Evolutionary conservation across 2,329 filamentous ascomycete genomes (phyloP), one percentile per base, ranked within the genome.

Genomic region (Fusarium drepaniforme): DNA sequence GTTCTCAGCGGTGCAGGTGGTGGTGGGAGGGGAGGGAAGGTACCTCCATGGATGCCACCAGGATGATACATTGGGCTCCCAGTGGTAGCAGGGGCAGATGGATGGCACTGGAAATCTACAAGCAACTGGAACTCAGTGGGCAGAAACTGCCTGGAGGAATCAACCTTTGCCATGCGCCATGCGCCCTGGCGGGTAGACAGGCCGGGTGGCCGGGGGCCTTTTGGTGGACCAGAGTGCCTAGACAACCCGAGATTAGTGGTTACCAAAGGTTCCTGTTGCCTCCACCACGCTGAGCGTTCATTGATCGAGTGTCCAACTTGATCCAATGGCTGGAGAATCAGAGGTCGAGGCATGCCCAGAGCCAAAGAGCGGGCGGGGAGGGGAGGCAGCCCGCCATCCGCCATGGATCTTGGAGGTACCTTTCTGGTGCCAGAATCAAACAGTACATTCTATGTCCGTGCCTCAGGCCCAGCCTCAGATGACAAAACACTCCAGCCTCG

Each of bases 171-270:
- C 28, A 30, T 53, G 18, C 49, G 25, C 46, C 46, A 53, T 63
- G 58, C 40, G 62, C 30, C 53, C 60, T 74, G 57, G 46, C 42
- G 56, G 56, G 64, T 66, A 66, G 38, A 37, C 53, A 66, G 38
- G 51, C 38, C 38, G 63, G n/a, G 21, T 44, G 61, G 61, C 66
- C 59, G 53, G 73, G 49, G 28, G 25, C 62, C 62, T 75, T 64
- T 73, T 65, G 68, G 73, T 75, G 73, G 73, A 16, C 63, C 66
- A 42, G 38, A 69, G 37, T 51, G 58, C 51, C 69, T 64, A 68
- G 61, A 64, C 46, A 37, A 71, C 57, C 71, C 64, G 61, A 68
- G 53, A 75, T 74, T 74, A 35, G 67, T 75, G 67, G 57, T 67
- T 70, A 56, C 56, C 56, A 71, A 72, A 67, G 59, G 69, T 67